A percentile compares a stretch with the other conserved stretches of the same genome.
These are phyloP conservation scores for Gilbertella persicaria DNA, from an alignment of 371 early-diverging fungal genomes.

Conservation along the genomic window DNA sequence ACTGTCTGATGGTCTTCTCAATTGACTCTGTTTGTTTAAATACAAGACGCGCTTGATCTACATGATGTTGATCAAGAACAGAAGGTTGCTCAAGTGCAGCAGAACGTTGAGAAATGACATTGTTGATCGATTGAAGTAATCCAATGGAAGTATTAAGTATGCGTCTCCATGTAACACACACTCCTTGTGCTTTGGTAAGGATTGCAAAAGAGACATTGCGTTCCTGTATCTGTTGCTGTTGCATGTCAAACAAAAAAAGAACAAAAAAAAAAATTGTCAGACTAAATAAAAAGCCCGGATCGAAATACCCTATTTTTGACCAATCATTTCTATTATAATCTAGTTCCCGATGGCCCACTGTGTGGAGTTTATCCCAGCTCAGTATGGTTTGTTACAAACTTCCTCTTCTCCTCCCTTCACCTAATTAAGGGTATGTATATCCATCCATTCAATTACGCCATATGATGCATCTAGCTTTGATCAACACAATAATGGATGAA, in stretches of 20 bases:
- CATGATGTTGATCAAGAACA: conserved; percentile 5
- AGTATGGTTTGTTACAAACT: conserved; percentile 8
- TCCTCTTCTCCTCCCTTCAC: conserved; percentile 35
- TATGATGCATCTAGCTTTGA: no score
- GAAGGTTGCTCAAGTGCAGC: conserved; percentile 12
- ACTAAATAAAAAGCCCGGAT: neutral
- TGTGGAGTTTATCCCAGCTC: neutral
- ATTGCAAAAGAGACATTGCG: conserved; percentile 11
- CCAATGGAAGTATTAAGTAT: conserved; percentile 7
- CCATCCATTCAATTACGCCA: neutral
- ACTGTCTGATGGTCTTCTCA: conserved; percentile 2
- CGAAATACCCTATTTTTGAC: neutral
- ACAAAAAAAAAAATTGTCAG: neutral
- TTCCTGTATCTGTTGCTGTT: conserved; percentile 20
- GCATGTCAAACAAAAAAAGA: conserved; percentile 10
- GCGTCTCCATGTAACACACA: conserved; percentile 19
- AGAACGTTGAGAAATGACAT: conserved; percentile 20
- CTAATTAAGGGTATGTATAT: conserved; percentile 29
- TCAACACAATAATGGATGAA: no score
- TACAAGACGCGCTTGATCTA: conserved; percentile 7
- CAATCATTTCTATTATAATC: no score
- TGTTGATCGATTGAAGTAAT: conserved; percentile 12
- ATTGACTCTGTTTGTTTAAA: conserved; percentile 25
- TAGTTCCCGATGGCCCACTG: neutral
- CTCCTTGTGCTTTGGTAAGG: conserved; percentile 7